Conservation (phyloP, 2,329 filamentous ascomycete species). For the Colletotrichum sp. region DNA sequence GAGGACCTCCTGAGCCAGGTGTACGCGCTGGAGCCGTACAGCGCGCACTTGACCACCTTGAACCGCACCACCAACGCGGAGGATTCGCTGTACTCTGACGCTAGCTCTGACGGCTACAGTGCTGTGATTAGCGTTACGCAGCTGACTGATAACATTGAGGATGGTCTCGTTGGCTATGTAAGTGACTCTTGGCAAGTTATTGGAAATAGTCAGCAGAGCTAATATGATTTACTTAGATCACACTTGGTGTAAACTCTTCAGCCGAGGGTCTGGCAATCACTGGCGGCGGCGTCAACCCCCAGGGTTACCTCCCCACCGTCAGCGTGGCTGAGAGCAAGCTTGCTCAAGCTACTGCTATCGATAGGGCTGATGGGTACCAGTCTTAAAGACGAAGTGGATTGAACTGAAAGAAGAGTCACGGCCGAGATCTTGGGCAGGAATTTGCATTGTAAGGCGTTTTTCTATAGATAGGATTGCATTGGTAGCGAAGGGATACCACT, state of each 20-base stretch:
- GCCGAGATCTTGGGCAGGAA: not conserved
- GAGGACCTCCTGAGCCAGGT: not conserved
- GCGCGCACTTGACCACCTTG: not conserved
- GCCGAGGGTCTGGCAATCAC: not conserved
- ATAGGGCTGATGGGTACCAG: not conserved
- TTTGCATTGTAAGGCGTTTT: not conserved
- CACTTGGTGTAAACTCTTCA: conserved; percentile 40
- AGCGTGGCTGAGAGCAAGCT: not conserved
- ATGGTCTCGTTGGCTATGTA: conserved; percentile 50
- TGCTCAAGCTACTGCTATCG: not conserved
- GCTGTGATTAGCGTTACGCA: conserved; percentile 58
- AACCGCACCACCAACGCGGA: conserved; percentile 26
- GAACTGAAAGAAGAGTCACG: not conserved
- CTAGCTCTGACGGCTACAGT: conserved; percentile 44
- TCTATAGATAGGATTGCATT: not conserved
- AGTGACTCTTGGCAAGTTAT: not conserved
- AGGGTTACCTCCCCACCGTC: not conserved
- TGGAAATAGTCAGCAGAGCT: not conserved
- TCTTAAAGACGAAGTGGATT: not conserved
- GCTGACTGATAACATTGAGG: conserved; percentile 49
- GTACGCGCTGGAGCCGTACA: not conserved
- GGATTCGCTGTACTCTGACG: conserved; percentile 44
- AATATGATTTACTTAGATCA: conserved; percentile 28
- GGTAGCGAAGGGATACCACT: not conserved
- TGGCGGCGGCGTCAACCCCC: not conserved